Evolutionary conservation across 2,329 filamentous ascomycete species (phyloP), one percentile per base, ranked within the genome.

Genomic region (Myriosclerotinia duriaeana): DNA sequence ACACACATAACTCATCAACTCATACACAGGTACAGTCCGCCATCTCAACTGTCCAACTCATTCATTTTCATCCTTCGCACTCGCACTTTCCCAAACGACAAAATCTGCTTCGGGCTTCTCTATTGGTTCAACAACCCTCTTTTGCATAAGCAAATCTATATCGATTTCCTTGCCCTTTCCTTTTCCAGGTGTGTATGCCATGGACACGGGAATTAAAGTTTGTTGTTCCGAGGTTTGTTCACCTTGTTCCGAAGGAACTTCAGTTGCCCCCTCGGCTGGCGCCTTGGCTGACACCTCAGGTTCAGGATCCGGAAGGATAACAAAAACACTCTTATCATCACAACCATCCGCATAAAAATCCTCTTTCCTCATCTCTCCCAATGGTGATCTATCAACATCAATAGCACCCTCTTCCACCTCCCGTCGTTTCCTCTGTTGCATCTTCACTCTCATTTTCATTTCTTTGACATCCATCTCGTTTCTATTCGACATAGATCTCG

Each of bases 41-140:
- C 53, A 11, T 40, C 1, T 34, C 2, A 46, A 17, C 8, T 34
- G 54, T 3, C n/a, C 42, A 12, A 38, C 54, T 38, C n/a, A 60
- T 38, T 65, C 54, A 56, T 53, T 26, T 52, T 73, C 87, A 58
- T 86, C 88, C 70, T 86, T 85, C 36, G 84, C 83, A 76, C 87
- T 90, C 36, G 82, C 83, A 74, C 87, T 90, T 77, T 91, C 89
- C 88, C 88, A 91, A 20, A 91, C 81, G 72, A 89, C 87, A 72
- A 91, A 86, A 74, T 78, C 82, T 71, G 87, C 84, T 52, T 82
- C 85, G 0, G 84, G 83, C 56, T 84, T 86, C 64, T 88, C 84
- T 6, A 88, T 80, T 0, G 84, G 82, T 65, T 83, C 77, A 17
- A 88, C 76, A 2, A 84, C 73, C 1, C 80, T 74, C 71, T 77